These are phyloP conservation scores for Skeletonema grethae DNA, from an alignment of 108 stramenopile genomes.

Conservation along the genomic window DNA sequence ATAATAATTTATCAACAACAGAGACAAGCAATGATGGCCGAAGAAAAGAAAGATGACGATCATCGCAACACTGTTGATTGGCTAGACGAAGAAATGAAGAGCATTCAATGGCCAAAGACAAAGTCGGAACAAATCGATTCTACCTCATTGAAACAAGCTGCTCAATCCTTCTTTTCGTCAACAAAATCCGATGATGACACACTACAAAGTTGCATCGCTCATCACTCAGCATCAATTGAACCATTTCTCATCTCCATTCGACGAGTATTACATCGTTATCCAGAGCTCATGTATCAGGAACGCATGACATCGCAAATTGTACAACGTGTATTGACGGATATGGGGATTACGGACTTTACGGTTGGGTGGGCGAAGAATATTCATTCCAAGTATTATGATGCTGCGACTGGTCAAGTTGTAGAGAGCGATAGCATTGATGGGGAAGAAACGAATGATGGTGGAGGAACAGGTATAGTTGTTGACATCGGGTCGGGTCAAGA, in stretches of 20 bases:
- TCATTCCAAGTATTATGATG: constrained; percentile 41
- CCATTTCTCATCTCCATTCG: constrained; percentile 63
- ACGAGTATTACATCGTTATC: constrained; percentile 69
- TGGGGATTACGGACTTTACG: constrained; percentile 56
- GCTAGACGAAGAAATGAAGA: constrained; percentile 30
- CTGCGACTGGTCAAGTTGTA: constrained; percentile 11
- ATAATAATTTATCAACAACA: no score
- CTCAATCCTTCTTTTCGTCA: constrained; percentile 22
- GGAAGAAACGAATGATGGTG: constrained; percentile 35
- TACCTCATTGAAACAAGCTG: constrained; percentile 11
- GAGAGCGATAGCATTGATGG: neutral
- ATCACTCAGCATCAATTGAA: constrained; percentile 26
- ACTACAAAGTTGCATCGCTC: constrained; percentile 40
- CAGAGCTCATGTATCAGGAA: constrained; percentile 85
- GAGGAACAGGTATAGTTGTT: constrained; percentile 81
- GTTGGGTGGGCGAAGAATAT: constrained; percentile 82
- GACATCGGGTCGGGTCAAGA: constrained; percentile 74
- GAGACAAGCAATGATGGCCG: neutral
- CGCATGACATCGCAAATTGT: constrained; percentile 62
- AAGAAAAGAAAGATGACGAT: neutral
- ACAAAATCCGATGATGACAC: neutral
- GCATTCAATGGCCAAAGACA: constrained; percentile 15
- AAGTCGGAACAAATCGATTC: neutral
- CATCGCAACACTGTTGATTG: constrained; percentile 4
- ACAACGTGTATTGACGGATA: constrained; percentile 53